phyloP scores from a whole-genome alignment of 1,284 basidiomycete species.

The Moesziomyces sp. region DNA sequence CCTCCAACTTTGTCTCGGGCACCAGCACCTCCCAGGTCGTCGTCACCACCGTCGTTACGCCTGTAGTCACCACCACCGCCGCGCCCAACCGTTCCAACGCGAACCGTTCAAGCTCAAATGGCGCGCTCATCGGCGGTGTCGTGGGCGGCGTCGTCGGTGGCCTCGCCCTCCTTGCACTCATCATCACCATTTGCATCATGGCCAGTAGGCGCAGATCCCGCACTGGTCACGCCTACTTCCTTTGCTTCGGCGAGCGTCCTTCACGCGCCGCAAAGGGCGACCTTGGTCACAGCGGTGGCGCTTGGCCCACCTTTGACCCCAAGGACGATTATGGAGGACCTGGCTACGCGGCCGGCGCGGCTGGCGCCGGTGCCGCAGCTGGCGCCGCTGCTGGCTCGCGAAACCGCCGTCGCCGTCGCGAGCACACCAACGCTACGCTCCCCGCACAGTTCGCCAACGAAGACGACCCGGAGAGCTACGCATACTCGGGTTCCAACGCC shows the following conservation, averaged over 20 bases:
- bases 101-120: conserved; percentile 45
- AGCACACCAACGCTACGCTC: conserved; percentile 41
- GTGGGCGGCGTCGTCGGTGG: conserved; percentile 61
- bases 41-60: conserved; percentile 27
- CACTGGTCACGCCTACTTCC: conserved; percentile 57
- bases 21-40: conserved; percentile 44
- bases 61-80: conserved; percentile 36
- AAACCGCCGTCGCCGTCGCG: conserved; percentile 19
- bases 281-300: conserved; percentile 40
- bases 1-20: conserved; percentile 37
- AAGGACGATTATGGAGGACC: conserved; percentile 27
- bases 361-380: conserved; percentile 19
- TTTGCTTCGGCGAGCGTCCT: conserved; percentile 56
- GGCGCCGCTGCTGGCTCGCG: conserved; percentile 28
- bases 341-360: conserved; percentile 24
- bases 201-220: conserved; percentile 44
- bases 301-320: conserved; percentile 57
- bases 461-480: conserved; percentile 45
- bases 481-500: conserved; percentile 17
- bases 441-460: conserved; percentile 46
- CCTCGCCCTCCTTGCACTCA: conserved; percentile 39
- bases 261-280: conserved; percentile 27
- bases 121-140: conserved; percentile 56
- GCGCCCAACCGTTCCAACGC: conserved; percentile 12
- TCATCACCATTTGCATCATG: conserved; percentile 42